Evolutionary conservation across 805 yeast species (phyloP).

Genomic region (Hyphopichia homilentoma): DNA sequence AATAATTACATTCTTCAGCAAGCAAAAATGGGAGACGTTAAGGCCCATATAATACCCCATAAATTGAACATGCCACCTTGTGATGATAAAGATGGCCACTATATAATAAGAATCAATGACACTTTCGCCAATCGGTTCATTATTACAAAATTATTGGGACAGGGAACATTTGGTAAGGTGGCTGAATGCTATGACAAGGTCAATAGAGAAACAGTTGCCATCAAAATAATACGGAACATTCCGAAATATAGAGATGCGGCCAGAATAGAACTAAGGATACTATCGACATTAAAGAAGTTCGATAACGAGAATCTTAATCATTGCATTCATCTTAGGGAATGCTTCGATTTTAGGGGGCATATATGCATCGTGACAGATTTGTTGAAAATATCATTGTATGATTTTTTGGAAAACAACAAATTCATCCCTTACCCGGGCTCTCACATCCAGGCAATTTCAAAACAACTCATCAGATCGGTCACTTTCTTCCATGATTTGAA

Average conservation of each 20-base stretch:
- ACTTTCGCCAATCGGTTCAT: conserved; percentile 71
- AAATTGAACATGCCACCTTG: conserved; percentile 35
- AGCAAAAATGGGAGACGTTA: conserved; percentile 38
- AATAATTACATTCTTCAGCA: conserved; percentile 31
- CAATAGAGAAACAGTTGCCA: conserved; percentile 67
- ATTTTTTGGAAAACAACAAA: conserved; percentile 79
- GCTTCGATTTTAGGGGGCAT: conserved; percentile 90
- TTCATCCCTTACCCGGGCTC: conserved; percentile 91
- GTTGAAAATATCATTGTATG: conserved; percentile 80
- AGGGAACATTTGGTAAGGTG: conserved; percentile 92
- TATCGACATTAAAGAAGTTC: conserved; percentile 66
- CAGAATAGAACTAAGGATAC: conserved; percentile 81
- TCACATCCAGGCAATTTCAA: conserved; percentile 85
- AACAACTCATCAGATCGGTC: conserved; percentile 80
- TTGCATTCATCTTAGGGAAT: conserved; percentile 84
- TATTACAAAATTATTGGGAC: conserved; percentile 71
- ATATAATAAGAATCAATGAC: conserved; percentile 56
- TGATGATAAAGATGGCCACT: conserved; percentile 74
- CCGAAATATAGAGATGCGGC: conserved; percentile 96
- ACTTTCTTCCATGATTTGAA: conserved; percentile 87
- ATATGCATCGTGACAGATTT: conserved; percentile 91
- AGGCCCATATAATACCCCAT: conserved; percentile 38
- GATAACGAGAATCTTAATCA: conserved; percentile 66
- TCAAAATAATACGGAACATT: conserved; percentile 86
- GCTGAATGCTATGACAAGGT: conserved; percentile 73